A percentile compares a stretch with the other conserved stretches of the same genome.
These are phyloP conservation scores for Trichoderma asperellum DNA, from an alignment of 2,329 filamentous ascomycete genomes.

Conservation along the genomic window DNA sequence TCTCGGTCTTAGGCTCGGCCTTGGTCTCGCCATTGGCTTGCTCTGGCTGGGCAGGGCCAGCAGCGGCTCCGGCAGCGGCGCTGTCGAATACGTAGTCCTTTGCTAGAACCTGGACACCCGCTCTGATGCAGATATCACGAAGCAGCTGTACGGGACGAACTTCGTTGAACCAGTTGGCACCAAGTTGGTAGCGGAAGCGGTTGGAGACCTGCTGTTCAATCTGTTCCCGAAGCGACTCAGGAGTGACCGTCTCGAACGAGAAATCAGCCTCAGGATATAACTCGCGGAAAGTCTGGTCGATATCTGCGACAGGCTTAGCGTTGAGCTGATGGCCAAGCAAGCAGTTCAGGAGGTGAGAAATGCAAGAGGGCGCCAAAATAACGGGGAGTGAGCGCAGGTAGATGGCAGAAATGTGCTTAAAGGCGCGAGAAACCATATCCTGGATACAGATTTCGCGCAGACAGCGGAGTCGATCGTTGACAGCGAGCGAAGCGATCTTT, in stretches of 20 bases:
- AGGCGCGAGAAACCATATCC: conserved; percentile 92
- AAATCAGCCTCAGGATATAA: conserved; percentile 84
- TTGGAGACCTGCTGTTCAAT: conserved; percentile 72
- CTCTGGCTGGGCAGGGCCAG: conserved; percentile 35
- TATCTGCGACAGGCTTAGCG: conserved; percentile 73
- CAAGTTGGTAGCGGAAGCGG: conserved; percentile 77
- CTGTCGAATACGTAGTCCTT: conserved; percentile 55
- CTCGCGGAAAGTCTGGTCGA: conserved; percentile 72
- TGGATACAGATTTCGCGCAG: conserved; percentile 78
- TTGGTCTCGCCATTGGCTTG: conserved; percentile 46
- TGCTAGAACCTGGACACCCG: conserved; percentile 84
- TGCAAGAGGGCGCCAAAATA: conserved; percentile 76
- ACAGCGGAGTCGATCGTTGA: conserved; percentile 73
- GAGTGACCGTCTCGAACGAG: conserved; percentile 77
- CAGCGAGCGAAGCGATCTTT: conserved; percentile 72
- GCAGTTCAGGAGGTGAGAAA: conserved; percentile 91
- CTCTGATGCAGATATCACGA: conserved; percentile 84
- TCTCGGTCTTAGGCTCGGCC: conserved; percentile 32
- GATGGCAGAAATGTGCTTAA: conserved; percentile 86
- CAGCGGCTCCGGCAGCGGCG: conserved; percentile 37
- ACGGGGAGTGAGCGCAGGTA: conserved; percentile 80
- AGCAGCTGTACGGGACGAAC: conserved; percentile 81
- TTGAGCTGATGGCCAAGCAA: conserved; percentile 79
- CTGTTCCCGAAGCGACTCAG: conserved; percentile 68
- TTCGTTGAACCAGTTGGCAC: conserved; percentile 66